Conservation (phyloP, 371 early-diverging fungal species). For the Parasitella parasitica region DNA sequence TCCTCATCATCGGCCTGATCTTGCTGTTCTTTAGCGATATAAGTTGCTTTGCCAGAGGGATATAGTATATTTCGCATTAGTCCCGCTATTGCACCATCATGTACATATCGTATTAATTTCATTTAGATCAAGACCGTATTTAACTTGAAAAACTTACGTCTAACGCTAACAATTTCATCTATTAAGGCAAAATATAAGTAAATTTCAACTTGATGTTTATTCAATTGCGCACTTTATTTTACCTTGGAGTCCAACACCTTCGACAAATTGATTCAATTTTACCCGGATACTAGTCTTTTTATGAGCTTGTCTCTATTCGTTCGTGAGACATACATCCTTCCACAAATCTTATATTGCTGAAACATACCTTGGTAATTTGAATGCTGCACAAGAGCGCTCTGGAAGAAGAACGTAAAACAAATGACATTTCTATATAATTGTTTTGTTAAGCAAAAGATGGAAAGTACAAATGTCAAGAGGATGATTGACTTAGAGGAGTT, state of each 20-base stretch:
- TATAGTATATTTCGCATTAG: conserved; percentile 53
- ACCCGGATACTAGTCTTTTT: conserved; percentile 47
- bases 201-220: background rate
- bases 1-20: background rate
- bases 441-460: background rate
- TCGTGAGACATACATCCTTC: background rate
- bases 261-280: conserved; percentile 39
- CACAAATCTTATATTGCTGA: background rate
- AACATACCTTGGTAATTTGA: conserved; percentile 12
- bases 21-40: conserved; percentile 26
- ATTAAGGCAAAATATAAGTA: conserved; percentile 3
- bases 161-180: conserved; percentile 48
- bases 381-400: background rate
- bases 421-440: conserved; percentile 17
- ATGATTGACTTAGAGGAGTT: too few species aligned
- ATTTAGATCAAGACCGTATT: background rate
- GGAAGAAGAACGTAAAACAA: conserved; percentile 19
- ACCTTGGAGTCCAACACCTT: conserved; percentile 46
- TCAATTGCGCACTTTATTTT: background rate
- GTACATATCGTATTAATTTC: background rate
- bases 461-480: background rate
- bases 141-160: conserved; percentile 35
- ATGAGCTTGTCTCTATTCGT: conserved; percentile 39
- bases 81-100: conserved; percentile 42
- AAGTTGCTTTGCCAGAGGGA: conserved; percentile 45